These are phyloP conservation scores for Sphenostylis stenocarpa DNA, from an alignment of 306 rosid genomes.

Conservation along the genomic window DNA sequence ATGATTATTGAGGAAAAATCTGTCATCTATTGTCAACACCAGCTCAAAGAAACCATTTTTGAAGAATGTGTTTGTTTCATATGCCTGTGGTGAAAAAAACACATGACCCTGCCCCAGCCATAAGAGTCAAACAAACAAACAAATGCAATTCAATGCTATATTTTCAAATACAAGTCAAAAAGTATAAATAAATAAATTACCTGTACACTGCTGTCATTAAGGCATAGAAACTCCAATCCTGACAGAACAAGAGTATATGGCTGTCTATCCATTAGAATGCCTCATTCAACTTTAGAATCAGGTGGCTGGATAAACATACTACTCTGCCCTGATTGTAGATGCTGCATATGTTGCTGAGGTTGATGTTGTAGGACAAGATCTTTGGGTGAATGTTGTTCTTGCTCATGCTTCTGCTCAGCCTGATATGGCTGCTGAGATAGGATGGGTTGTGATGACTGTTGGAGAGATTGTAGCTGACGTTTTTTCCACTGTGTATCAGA, in stretches of 20 bases:
- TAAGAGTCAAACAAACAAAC: not conserved
- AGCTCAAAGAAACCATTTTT: not conserved
- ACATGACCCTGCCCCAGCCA: not conserved
- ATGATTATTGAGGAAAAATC: not conserved
- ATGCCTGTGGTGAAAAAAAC: not conserved
- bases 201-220: constrained; percentile 67
- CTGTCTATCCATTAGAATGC: constrained; percentile 42
- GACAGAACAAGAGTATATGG: constrained; percentile 40
- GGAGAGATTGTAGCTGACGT: constrained; percentile 41
- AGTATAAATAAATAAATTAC: constrained; percentile 32
- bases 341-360: constrained; percentile 56
- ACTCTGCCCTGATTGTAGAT: constrained; percentile 61
- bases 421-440: constrained; percentile 51
- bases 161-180: not conserved
- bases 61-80: not conserved
- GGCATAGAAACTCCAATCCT: constrained; percentile 48
- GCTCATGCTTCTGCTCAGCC: constrained; percentile 38
- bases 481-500: constrained; percentile 68
- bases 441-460: constrained; percentile 49
- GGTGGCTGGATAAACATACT: constrained; percentile 49
- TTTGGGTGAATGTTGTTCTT: constrained; percentile 45
- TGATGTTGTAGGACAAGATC: constrained; percentile 44
- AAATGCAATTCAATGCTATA: not conserved
- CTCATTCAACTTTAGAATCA: constrained; percentile 61
- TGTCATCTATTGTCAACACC: not conserved